Evolutionary conservation across 805 yeast species (phyloP), one percentile per base, ranked within the genome.

Genomic region (Suhomyces sp.): DNA sequence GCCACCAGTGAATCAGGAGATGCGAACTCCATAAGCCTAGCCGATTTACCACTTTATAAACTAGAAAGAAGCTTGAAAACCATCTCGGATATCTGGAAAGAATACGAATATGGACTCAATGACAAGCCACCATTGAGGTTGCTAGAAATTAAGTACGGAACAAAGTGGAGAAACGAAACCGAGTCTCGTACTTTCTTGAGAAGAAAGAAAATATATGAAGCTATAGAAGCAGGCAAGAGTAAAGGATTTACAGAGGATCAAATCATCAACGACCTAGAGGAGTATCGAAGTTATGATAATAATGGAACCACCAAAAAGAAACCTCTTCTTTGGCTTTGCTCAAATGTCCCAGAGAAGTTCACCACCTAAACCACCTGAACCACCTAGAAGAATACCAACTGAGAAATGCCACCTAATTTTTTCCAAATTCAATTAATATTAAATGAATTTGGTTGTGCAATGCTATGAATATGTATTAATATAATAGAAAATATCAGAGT

Each of bases 131-230:
- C 85, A 3, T 71, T 81, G 37, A 75, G 73, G 53, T 66, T 75
- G 10, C 64, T 82, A 62, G 85, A 82, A 58, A 51, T 60, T 6
- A 72, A 77, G 53, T 82, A 74, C 56, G 78, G 77, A 48, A 75
- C 83, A 1, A 76, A 77, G 33, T 82, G 86, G 86, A 72, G 86
- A 61, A 68, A 79, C 47, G 83, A 71, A 46, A 83, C 84, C 0
- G 79, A 79, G 27, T 76, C 77, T 49, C 76, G 82, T 54, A 76
- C 83, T 44, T 82, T 78, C 59, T 71, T 79, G 45, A 62, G 86
- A 54, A 67, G 86, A 39, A 80, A 78, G 59, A 78, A 77, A 31
- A 72, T 82, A 21, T 82, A 81, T 63, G 77, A 73, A 54, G 85
- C 85, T 4, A 79, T 82, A 48, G 84, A 81, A 58, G 67, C 57